Conservation (phyloP, 306 rosid genomes). For the Biancaea sappan region DNA sequence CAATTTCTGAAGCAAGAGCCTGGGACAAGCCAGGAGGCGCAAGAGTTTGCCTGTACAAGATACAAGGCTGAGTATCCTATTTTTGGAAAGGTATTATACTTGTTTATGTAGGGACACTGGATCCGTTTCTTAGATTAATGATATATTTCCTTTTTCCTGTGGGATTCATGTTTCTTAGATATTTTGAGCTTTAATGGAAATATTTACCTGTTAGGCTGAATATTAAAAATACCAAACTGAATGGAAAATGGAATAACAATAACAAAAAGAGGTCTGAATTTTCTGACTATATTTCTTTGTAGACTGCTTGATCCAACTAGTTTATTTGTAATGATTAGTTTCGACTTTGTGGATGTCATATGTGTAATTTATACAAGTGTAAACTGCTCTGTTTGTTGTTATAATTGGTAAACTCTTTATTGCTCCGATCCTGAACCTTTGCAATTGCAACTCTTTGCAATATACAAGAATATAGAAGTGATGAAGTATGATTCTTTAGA, state of each 20-base stretch:
- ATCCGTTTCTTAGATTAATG: not conserved
- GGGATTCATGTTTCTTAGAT: not conserved
- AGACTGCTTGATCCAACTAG: not conserved
- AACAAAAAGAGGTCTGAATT: not conserved
- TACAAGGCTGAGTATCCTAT: slow-evolving; percentile 91
- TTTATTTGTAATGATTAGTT: slow-evolving; percentile 7
- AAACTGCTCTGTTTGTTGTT: slow-evolving; percentile 2
- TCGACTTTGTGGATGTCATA: not conserved
- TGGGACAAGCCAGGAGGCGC: slow-evolving; percentile 70
- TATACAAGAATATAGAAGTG: not conserved
- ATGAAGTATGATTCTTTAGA: not conserved
- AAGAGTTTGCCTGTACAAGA: slow-evolving; percentile 75
- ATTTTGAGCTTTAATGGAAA: not conserved
- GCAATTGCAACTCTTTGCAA: not conserved
- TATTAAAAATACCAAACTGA: not conserved
- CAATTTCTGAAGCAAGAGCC: slow-evolving; percentile 93
- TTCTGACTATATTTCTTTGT: not conserved
- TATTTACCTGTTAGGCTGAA: not conserved
- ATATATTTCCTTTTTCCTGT: not conserved
- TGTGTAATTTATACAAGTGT: slow-evolving; percentile 4
- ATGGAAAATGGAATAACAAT: not conserved
- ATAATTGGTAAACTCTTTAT: not conserved
- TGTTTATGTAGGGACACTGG: not conserved
- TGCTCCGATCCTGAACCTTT: not conserved
- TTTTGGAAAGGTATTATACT: slow-evolving; percentile 68